Evolutionary conservation across 352 stramenopile genomes (phyloP).

Genomic region (Elongisporangium prolatum): DNA sequence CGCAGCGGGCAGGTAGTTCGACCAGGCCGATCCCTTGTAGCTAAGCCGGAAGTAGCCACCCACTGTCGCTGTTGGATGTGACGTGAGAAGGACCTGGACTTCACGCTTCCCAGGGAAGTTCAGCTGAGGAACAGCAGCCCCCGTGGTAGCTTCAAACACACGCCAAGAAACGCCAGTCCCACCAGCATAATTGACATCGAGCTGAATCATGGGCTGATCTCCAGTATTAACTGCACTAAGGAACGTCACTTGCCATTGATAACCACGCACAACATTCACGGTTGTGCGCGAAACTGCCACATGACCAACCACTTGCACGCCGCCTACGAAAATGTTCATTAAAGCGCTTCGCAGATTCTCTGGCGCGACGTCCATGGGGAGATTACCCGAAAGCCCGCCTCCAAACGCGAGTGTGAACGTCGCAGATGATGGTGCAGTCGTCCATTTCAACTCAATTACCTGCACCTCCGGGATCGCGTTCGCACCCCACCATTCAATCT

Average conservation of each 20-base stretch:
- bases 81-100: constrained; percentile 71
- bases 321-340: constrained; percentile 74
- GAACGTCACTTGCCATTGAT: constrained; percentile 80
- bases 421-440: constrained; percentile 35
- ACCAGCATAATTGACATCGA: constrained; percentile 19
- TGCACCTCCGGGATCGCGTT: constrained; percentile 62
- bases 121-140: constrained; percentile 28
- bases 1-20: constrained; percentile 49
- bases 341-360: constrained; percentile 82
- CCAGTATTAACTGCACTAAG: constrained; percentile 29
- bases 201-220: constrained; percentile 63
- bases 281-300: constrained; percentile 54
- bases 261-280: constrained; percentile 59
- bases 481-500: constrained; percentile 78
- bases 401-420: constrained; percentile 79
- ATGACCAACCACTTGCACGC: constrained; percentile 23
- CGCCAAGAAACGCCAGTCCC: constrained; percentile 25
- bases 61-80: constrained; percentile 27
- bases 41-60: constrained; percentile 68
- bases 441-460: constrained; percentile 84
- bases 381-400: constrained; percentile 46
- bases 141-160: constrained; percentile 45
- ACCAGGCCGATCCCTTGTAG: constrained; percentile 70
- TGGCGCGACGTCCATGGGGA: constrained; percentile 71
- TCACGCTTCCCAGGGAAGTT: constrained; percentile 63